Conservation (phyloP, 345 rosid genomes). For the Acer negundo region DNA sequence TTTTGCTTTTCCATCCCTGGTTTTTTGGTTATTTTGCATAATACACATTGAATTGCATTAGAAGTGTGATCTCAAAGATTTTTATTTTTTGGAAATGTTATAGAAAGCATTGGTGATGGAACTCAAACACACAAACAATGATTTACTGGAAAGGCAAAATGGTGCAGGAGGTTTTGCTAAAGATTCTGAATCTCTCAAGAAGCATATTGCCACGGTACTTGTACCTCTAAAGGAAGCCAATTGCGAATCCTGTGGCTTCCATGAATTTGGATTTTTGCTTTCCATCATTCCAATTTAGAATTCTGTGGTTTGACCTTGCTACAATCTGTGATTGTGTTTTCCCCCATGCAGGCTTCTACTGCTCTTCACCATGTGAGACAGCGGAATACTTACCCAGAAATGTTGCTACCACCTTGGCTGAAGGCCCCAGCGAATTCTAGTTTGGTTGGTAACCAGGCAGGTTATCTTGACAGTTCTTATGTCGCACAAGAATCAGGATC, state of each 20-base stretch:
- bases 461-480: constrained; percentile 31
- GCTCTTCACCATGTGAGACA: constrained; percentile 43
- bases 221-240: constrained; percentile 55
- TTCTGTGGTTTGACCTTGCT: constrained; percentile 16
- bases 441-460: constrained; percentile 29
- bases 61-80: too few relatives aligned
- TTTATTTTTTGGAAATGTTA: constrained; percentile 11
- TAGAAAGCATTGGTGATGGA: constrained; percentile 47
- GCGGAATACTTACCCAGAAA: constrained; percentile 36
- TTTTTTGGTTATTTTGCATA: background rate
- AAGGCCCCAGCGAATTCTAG: constrained; percentile 35
- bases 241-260: constrained; percentile 61
- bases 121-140: constrained; percentile 41
- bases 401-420: constrained; percentile 41
- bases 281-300: background rate
- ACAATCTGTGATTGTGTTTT: constrained; percentile 20
- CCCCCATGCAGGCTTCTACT: constrained; percentile 54
- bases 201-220: constrained; percentile 47
- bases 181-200: constrained; percentile 51
- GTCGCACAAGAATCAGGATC: constrained; percentile 66
- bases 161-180: constrained; percentile 35
- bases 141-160: constrained; percentile 37
- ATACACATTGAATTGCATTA: too few relatives aligned
- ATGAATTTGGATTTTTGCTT: constrained; percentile 24
- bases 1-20: background rate